Base-by-base conservation (phyloP, 192 early-diverging fungal genomes). In the Coemansia nantahalensis region DNA sequence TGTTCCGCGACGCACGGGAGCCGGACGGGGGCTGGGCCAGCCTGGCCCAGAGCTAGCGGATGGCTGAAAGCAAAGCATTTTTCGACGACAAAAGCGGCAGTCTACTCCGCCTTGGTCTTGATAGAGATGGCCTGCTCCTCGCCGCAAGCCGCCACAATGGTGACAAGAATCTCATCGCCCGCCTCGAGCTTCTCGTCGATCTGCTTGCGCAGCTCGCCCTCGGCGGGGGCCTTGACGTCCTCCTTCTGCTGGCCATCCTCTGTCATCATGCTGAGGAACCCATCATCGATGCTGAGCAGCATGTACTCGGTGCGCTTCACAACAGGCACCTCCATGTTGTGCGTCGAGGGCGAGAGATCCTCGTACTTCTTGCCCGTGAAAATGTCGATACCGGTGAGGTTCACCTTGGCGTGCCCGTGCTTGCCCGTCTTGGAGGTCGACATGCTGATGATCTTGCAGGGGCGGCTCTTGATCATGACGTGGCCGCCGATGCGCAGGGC, bases 321-420 rank as follows among this genome's bases (percentile, higher is more conserved):
- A 77, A 94, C 84, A 69, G 97, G 97, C 35, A 99, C 97, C 65
- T 98, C 91, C 91, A 99, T 95, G 86, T 99, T 99, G 88, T 99
- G 97, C 77, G 97, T 99, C 74, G 97, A 99, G 60, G 97, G 97
- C 63, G 95, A 99, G 65, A 99, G 76, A 79, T 99, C 97, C 82
- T 99, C 97, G 69, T 86, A 79, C 88, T 98, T 99, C 87, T 90
- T 93, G 72, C 83, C 84, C 57, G 89, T 99, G 81, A 99, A 99
- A 82, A 99, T 95, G 77, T 98, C 94, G 52, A 86, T 85, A 57
- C 82, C 94, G 28, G 86, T 84, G 72, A 94, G 76, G 81, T 97
- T 83, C 55, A 99, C 96, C 93, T 99, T 99, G 82, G 97, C 97
- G 86, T 99, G 97, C 51, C 95, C 97, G 91, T 99, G 97, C 93